Evolutionary conservation across 352 stramenopile genomes (phyloP), one percentile per base, ranked within the genome.

Genomic region (Pythium sp.): DNA sequence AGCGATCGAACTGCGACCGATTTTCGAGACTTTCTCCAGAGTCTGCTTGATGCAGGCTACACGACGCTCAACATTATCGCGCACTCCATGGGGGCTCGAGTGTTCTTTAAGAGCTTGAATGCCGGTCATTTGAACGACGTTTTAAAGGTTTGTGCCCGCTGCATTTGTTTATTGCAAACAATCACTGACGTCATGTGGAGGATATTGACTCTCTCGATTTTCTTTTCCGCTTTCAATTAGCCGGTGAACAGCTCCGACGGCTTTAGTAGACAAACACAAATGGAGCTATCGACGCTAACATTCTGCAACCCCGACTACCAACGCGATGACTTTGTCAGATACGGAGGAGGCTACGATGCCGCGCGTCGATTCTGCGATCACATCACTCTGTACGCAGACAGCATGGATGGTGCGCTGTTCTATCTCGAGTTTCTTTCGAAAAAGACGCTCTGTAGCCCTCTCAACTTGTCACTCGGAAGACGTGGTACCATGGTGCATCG

Each of bases 301-400:
- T 84, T 96, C 53, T 77, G 83, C 43, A 95, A 96, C 53, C 84
- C 88, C 8, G 87, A 95, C 70, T 96, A 92, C 63, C 78, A 87
- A 14, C 71, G 86, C 9, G 69, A 79, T 18, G 78, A 80, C 28
- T 96, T 95, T 41, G 72, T 78, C 5, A 78, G 86, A 34, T 81
- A 83, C 47, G 84, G 80, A 20, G 80, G 80, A 62, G 75, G 65
- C 0, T 96, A 92, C 47, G 72, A 80, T 26, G 71, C 72, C 1
- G 72, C 89, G 15, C 82, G 81, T 11, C 74, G 73, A 12, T 87
- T 92, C 36, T 87, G 78, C 60, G 72, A 73, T 18, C 74, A 81
- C 58, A 87, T 96, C 34, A 95, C 87, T 18, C 66, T 96, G 2
- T 87, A 93, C 46, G 89, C 85, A 8, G 88, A 96, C 58, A 79